Percentiles rank a stretch among this genome's conserved stretches.
phyloP scores from a whole-genome alignment of 164 flowering plant species.

The Macadamia integrifolia region DNA sequence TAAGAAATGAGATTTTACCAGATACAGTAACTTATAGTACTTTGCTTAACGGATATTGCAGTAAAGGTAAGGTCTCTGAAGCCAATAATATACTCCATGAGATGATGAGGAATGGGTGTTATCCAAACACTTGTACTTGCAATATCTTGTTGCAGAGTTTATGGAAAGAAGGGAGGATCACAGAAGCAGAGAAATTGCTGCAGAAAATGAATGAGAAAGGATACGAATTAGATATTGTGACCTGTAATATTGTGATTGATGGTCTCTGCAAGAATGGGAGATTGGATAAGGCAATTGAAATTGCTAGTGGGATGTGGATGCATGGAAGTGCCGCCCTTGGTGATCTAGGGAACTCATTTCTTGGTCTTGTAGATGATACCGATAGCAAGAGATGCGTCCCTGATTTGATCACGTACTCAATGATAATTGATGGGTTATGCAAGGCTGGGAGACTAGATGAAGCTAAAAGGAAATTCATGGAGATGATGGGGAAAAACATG shows the following conservation, averaged over 20 bases:
- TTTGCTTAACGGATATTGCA: constrained; percentile 71
- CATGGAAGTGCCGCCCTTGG: constrained; percentile 89
- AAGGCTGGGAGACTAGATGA: constrained; percentile 74
- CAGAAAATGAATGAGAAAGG: constrained; percentile 87
- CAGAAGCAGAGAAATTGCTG: constrained; percentile 79
- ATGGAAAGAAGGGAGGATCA: constrained; percentile 59
- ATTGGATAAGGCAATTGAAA: constrained; percentile 78
- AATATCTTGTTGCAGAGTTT: constrained; percentile 84
- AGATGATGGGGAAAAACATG: constrained; percentile 66
- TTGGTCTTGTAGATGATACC: constrained; percentile 50
- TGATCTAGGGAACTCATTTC: constrained; percentile 57
- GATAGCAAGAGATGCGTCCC: constrained; percentile 59
- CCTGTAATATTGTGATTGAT: constrained; percentile 78
- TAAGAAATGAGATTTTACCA: constrained; percentile 43
- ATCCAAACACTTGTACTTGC: constrained; percentile 67
- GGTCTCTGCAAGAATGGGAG: constrained; percentile 74
- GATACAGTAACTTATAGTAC: constrained; percentile 73
- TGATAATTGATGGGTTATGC: constrained; percentile 62
- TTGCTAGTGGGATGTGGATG: constrained; percentile 73
- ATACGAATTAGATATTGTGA: constrained; percentile 63
- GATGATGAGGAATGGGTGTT: constrained; percentile 57
- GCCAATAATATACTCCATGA: constrained; percentile 62
- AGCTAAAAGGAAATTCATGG: constrained; percentile 76
- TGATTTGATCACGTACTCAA: constrained; percentile 74
- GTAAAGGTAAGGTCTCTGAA: constrained; percentile 47